A percentile compares a stretch with the other conserved stretches of the same genome.
Conservation (phyloP, 371 early-diverging fungal genomes). For the Mucor circinelloides region DNA sequence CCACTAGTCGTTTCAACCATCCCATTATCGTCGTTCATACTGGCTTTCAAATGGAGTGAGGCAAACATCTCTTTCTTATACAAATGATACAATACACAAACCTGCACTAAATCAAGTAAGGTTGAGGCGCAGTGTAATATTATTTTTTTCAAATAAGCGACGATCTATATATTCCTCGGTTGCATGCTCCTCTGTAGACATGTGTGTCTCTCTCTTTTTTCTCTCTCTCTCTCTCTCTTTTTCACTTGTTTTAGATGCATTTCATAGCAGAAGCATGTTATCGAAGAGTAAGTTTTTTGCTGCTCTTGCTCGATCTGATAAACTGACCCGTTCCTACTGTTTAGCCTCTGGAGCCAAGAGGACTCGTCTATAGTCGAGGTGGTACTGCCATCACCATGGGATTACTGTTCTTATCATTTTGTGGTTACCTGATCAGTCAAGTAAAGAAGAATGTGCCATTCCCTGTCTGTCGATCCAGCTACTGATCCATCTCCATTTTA, state of each 20-base stretch:
- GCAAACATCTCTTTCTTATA: not conserved
- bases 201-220: not conserved
- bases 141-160: not conserved
- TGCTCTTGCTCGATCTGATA: not conserved
- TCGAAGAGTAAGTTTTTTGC: slow-evolving; percentile 26
- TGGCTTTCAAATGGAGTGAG: not conserved
- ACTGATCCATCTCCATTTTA: not conserved
- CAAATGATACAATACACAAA: not conserved
- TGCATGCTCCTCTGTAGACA: not conserved
- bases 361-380: slow-evolving; percentile 30
- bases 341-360: slow-evolving; percentile 40
- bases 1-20: not conserved
- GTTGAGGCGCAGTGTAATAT: slow-evolving; percentile 1
- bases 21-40: not conserved
- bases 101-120: not conserved
- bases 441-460: slow-evolving; percentile 14
- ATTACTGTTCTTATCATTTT: slow-evolving; percentile 30
- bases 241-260: slow-evolving; percentile 27
- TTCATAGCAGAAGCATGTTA: slow-evolving; percentile 46
- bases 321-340: not conserved
- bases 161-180: not conserved
- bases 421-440: slow-evolving; percentile 35
- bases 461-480: not conserved
- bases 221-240: not conserved
- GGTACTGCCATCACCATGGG: slow-evolving; percentile 32